Percentiles rank a stretch among this genome's conserved stretches.
These are phyloP conservation scores for Lactuca sativa DNA, from an alignment of 129 eudicot genomes.

Conservation along the genomic window DNA sequence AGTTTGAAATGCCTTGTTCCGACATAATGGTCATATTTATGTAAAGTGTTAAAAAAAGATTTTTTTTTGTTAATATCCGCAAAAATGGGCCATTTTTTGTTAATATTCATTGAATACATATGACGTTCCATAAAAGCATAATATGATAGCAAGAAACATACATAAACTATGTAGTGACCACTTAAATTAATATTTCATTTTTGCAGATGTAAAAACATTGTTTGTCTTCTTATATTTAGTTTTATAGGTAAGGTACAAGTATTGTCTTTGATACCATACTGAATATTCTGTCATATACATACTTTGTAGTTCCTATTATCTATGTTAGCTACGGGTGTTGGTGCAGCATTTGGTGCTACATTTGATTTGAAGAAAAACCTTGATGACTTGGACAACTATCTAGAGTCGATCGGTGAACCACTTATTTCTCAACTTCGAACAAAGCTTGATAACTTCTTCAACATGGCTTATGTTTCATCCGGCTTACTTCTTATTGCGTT, in stretches of 20 bases:
- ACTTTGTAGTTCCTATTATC: constrained; percentile 27
- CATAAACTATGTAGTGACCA: too few relatives aligned
- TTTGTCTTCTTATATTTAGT: neutral
- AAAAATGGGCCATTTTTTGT: too few relatives aligned
- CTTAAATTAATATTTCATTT: neutral
- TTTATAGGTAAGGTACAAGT: neutral
- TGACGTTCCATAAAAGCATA: too few relatives aligned
- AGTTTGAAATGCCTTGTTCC: too few relatives aligned
- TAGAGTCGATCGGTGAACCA: neutral
- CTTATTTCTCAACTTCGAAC: constrained; percentile 24
- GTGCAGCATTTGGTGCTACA: constrained; percentile 41
- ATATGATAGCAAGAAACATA: too few relatives aligned
- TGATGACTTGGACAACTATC: constrained; percentile 23
- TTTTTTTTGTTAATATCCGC: too few relatives aligned
- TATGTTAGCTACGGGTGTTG: constrained; percentile 40
- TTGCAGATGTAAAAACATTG: neutral
- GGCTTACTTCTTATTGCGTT: constrained; percentile 42
- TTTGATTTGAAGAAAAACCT: constrained; percentile 32
- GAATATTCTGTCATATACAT: neutral
- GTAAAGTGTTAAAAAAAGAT: too few relatives aligned
- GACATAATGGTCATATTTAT: too few relatives aligned
- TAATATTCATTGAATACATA: too few relatives aligned
- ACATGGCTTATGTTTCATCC: constrained; percentile 35
- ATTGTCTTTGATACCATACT: neutral
- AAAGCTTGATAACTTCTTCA: constrained; percentile 43